Evolutionary conservation across 495 filamentous ascomycete genomes (phyloP).

Genomic region (Geoglossum glabrum): DNA sequence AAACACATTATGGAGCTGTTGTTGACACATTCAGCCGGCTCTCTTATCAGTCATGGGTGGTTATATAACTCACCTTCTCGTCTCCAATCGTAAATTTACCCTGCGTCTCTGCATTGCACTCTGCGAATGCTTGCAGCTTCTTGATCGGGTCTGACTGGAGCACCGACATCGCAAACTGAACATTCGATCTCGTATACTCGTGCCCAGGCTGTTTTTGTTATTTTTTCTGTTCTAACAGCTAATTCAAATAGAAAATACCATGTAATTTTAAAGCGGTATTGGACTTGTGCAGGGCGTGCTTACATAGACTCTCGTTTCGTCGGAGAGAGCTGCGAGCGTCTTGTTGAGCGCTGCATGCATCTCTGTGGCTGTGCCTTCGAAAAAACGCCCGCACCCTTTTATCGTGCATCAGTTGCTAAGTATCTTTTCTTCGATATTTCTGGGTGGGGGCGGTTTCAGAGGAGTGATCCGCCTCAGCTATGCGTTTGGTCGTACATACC

Average conservation of each 20-base stretch:
- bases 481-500: constrained; percentile 26
- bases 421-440: too few relatives aligned
- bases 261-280: not conserved
- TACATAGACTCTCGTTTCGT: constrained; percentile 88
- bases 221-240: not conserved
- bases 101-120: constrained; percentile 68
- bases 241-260: not conserved
- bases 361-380: constrained; percentile 75
- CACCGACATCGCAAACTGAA: constrained; percentile 63
- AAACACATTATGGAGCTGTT: constrained; percentile 84
- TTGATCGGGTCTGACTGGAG: constrained; percentile 52
- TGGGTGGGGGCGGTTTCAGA: not conserved
- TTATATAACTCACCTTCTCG: constrained; percentile 48
- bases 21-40: not conserved
- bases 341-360: constrained; percentile 88
- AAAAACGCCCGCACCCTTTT: constrained; percentile 86
- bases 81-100: constrained; percentile 94
- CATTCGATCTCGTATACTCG: constrained; percentile 89
- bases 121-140: constrained; percentile 56
- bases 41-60: not conserved
- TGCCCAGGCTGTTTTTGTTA: constrained; percentile 50
- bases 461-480: constrained; percentile 1
- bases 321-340: constrained; percentile 57
- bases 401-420: not conserved
- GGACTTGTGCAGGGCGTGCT: constrained; percentile 15